phyloP scores from a whole-genome alignment of 352 stramenopile species.

The Pythium diclinum region DNA sequence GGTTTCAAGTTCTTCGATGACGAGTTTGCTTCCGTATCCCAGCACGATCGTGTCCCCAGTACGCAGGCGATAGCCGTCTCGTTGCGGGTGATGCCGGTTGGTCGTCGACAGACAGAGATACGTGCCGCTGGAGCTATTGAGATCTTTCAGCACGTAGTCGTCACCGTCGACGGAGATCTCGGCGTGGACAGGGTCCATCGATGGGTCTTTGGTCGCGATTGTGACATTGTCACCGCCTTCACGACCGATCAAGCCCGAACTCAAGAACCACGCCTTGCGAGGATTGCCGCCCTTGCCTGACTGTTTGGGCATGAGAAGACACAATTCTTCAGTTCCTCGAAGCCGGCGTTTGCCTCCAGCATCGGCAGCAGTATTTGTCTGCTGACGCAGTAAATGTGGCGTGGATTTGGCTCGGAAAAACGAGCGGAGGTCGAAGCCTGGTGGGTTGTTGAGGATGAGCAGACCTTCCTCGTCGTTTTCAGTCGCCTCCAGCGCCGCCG shows the following conservation, averaged over 20 bases:
- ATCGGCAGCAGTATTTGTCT: constrained; percentile 10
- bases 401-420: constrained; percentile 28
- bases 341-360: constrained; percentile 27
- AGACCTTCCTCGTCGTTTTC: constrained; percentile 21
- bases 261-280: constrained; percentile 64
- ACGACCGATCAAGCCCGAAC: constrained; percentile 52
- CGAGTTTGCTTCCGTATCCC: constrained; percentile 36
- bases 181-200: constrained; percentile 67
- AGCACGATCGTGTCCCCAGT: constrained; percentile 49
- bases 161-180: constrained; percentile 54
- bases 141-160: constrained; percentile 60
- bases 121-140: constrained; percentile 43
- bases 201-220: constrained; percentile 51
- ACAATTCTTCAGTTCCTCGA: constrained; percentile 53
- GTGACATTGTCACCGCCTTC: constrained; percentile 47
- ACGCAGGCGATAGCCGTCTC: constrained; percentile 62
- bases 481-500: not conserved
- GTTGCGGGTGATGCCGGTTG: constrained; percentile 62
- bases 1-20: constrained; percentile 32
- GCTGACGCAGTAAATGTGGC: constrained; percentile 8
- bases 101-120: constrained; percentile 74
- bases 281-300: constrained; percentile 20
- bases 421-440: constrained; percentile 30
- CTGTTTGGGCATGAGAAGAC: constrained; percentile 41
- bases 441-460: constrained; percentile 34